These are phyloP conservation scores for Xenoacremonium recifei DNA, from an alignment of 2,329 filamentous ascomycete genomes.

Conservation along the genomic window DNA sequence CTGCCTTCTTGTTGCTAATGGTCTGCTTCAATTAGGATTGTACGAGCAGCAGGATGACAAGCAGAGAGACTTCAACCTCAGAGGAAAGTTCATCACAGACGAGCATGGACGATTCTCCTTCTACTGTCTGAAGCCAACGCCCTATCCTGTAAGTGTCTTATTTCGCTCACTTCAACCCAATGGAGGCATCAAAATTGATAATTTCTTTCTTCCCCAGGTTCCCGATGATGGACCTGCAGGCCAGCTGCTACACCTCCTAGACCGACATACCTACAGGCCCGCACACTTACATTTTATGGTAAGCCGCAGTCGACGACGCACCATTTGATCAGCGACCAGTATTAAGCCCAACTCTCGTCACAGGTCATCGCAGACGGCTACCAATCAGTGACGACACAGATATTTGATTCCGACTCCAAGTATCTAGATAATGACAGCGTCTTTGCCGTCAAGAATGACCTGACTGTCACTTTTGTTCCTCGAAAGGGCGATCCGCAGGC, in stretches of 20 bases:
- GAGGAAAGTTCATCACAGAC: conserved; percentile 70
- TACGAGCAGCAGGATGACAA: conserved; percentile 73
- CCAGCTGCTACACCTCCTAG: conserved; percentile 50
- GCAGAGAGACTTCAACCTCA: conserved; percentile 71
- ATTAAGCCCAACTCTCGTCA: too few relatives aligned
- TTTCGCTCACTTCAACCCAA: too few relatives aligned
- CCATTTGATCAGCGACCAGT: too few relatives aligned
- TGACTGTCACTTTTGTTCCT: conserved; percentile 42
- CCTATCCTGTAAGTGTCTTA: conserved; percentile 47
- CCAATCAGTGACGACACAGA: conserved; percentile 69
- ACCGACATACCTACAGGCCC: conserved; percentile 55
- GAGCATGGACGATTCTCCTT: conserved; percentile 61
- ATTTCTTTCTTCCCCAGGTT: conserved; percentile 19
- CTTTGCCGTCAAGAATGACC: conserved; percentile 53
- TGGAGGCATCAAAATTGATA: not conserved
- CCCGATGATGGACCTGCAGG: conserved; percentile 53
- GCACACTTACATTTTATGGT: conserved; percentile 62
- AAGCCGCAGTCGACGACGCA: too few relatives aligned
- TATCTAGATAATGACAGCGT: conserved; percentile 56
- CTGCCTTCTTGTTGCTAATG: too few relatives aligned
- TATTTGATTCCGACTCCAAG: conserved; percentile 67
- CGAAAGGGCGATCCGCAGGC: conserved; percentile 44
- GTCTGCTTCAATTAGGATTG: conserved; percentile 29
- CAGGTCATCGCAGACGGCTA: conserved; percentile 54
- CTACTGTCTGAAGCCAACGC: conserved; percentile 60